These are phyloP conservation scores for Euphorbia celastroides DNA, from an alignment of 441 rosid genomes.

Conservation along the genomic window DNA sequence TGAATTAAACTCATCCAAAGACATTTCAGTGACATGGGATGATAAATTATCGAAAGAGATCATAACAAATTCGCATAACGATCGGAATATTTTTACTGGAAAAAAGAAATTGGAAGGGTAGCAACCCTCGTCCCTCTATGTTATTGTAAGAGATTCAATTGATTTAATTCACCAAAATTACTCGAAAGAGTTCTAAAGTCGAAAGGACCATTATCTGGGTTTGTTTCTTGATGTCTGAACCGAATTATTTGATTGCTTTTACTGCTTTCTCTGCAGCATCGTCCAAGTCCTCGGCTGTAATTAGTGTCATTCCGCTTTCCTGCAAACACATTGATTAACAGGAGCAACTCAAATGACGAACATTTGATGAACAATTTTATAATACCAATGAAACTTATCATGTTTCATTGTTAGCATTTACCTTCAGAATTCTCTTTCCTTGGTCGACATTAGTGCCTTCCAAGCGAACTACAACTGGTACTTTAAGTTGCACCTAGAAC, in stretches of 20 bases:
- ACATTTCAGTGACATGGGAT: too few species aligned
- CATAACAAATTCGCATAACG: not conserved
- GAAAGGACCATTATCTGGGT: not conserved
- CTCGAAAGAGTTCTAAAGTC: conserved; percentile 7
- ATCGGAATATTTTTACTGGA: not conserved
- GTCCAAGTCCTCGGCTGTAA: conserved; percentile 92
- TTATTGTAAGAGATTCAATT: conserved; percentile 21
- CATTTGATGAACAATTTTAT: not conserved
- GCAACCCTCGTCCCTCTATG: conserved; percentile 15
- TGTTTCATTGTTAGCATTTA: conserved; percentile 21
- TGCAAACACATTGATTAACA: conserved; percentile 24
- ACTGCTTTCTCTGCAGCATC: conserved; percentile 98
- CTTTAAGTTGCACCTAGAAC: conserved; percentile 73
- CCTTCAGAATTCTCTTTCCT: conserved; percentile 94
- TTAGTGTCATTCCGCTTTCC: conserved; percentile 89
- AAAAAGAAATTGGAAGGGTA: not conserved
- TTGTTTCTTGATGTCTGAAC: conserved; percentile 24
- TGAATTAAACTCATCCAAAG: too few species aligned
- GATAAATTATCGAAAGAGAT: too few species aligned
- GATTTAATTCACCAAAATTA: conserved; percentile 19
- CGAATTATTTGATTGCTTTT: conserved; percentile 37
- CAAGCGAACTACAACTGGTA: conserved; percentile 95
- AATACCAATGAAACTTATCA: not conserved
- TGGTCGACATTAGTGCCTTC: conserved; percentile 98
- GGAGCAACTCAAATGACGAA: not conserved